These are phyloP conservation scores for Amanita inopinata DNA, from an alignment of 768 basidiomycete species.

Conservation along the genomic window DNA sequence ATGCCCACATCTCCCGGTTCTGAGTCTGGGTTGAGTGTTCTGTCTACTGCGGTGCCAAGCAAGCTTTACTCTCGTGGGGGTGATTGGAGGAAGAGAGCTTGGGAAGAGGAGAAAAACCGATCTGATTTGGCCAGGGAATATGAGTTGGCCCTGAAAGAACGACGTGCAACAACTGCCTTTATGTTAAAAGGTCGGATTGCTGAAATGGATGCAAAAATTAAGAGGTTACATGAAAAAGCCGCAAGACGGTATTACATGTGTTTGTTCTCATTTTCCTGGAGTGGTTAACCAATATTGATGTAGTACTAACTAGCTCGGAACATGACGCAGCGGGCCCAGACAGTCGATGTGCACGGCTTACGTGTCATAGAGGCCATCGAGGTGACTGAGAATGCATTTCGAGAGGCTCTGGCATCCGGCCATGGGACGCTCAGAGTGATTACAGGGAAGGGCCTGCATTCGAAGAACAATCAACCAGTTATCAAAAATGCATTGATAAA, in stretches of 20 bases:
- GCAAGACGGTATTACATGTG: constrained; percentile 35
- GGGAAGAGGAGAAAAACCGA: constrained; percentile 24
- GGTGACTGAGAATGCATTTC: constrained; percentile 32
- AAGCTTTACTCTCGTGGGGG: constrained; percentile 26
- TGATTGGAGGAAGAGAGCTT: constrained; percentile 29
- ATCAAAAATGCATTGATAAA: constrained; percentile 75
- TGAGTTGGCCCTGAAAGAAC: constrained; percentile 20
- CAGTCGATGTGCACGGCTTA: constrained; percentile 42
- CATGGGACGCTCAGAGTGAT: constrained; percentile 30
- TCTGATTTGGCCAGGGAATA: constrained; percentile 19
- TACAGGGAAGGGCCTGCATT: constrained; percentile 79
- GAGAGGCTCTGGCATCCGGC: constrained; percentile 25
- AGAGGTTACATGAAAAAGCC: constrained; percentile 34
- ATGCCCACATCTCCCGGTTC: constrained; percentile 4
- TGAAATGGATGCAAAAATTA: constrained; percentile 23
- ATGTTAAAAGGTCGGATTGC: constrained; percentile 28
- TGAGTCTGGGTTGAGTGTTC: constrained; percentile 16
- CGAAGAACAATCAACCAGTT: constrained; percentile 56
- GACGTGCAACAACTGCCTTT: constrained; percentile 28
- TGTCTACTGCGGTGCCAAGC: constrained; percentile 23
- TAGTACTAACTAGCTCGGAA: constrained; percentile 27
- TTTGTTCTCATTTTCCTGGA: constrained; percentile 17
- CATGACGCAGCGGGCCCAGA: constrained; percentile 20
- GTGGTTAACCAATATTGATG: constrained; percentile 5
- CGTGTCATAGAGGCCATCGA: constrained; percentile 36